Conservation (phyloP, 2,329 filamentous ascomycete species). For the Talaromyces sp. region DNA sequence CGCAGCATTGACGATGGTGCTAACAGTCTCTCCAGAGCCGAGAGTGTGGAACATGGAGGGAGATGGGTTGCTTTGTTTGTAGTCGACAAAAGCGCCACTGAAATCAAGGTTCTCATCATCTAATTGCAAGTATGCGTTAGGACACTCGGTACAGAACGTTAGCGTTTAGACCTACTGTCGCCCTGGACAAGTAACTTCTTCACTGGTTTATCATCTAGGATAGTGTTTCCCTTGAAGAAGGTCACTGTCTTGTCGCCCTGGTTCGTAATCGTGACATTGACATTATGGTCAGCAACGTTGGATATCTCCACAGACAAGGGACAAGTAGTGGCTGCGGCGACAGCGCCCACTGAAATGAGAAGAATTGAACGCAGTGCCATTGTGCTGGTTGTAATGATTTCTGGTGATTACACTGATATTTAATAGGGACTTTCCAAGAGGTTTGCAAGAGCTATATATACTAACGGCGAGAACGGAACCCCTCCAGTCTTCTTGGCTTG, state of each 20-base stretch:
- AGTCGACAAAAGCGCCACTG: neutral
- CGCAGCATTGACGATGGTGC: neutral
- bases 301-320: neutral
- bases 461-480: neutral
- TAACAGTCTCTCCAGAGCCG: neutral
- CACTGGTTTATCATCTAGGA: neutral
- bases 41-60: neutral
- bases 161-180: neutral
- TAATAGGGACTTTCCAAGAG: neutral
- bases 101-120: neutral
- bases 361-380: neutral
- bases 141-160: neutral
- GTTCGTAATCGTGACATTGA: neutral
- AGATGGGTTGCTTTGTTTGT: neutral
- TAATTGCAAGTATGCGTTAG: neutral
- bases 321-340: neutral
- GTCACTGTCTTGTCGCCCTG: neutral
- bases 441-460: neutral
- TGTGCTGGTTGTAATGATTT: neutral
- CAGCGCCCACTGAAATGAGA: neutral
- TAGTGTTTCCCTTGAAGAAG: neutral
- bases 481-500: neutral
- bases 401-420: neutral
- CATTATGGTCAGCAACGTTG: neutral
- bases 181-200: neutral